phyloP scores from a whole-genome alignment of 495 filamentous ascomycete species.

The Penicillium pulvis region DNA sequence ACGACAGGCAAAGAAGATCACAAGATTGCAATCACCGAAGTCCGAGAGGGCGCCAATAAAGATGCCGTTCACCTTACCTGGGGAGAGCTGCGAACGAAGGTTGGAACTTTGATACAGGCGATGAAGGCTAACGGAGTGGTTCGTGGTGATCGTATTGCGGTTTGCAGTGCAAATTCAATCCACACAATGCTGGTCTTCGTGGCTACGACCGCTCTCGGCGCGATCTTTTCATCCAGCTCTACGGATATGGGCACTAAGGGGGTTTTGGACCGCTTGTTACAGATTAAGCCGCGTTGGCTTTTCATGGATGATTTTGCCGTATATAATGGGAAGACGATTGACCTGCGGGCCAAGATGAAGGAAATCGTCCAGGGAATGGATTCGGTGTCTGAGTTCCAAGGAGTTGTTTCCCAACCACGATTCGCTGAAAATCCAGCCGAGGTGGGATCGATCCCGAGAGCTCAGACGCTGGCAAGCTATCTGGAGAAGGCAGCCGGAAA shows the following conservation, averaged over 20 bases:
- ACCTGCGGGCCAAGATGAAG: conserved; percentile 68
- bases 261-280: conserved; percentile 69
- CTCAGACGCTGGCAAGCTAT: conserved; percentile 56
- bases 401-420: conserved; percentile 64
- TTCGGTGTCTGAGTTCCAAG: conserved; percentile 58
- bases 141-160: conserved; percentile 73
- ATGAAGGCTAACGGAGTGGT: conserved; percentile 61
- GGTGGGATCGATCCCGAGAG: conserved; percentile 53
- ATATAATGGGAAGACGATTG: conserved; percentile 75
- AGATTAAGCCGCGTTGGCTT: conserved; percentile 69
- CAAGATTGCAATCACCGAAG: conserved; percentile 66
- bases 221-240: conserved; percentile 66
- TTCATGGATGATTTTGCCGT: conserved; percentile 77
- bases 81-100: conserved; percentile 57
- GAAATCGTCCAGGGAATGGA: conserved; percentile 64
- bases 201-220: conserved; percentile 65
- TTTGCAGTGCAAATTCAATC: conserved; percentile 69
- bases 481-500: conserved; percentile 41
- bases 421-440: conserved; percentile 59
- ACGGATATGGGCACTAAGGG: conserved; percentile 81
- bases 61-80: conserved; percentile 60
- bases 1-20: conserved; percentile 62
- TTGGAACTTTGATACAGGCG: conserved; percentile 58
- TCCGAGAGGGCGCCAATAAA: conserved; percentile 67
- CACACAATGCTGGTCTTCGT: conserved; percentile 68